Percentiles rank a stretch among this genome's conserved stretches.
Conservation (phyloP, 345 rosid species). For the Toxicodendron radicans region DNA sequence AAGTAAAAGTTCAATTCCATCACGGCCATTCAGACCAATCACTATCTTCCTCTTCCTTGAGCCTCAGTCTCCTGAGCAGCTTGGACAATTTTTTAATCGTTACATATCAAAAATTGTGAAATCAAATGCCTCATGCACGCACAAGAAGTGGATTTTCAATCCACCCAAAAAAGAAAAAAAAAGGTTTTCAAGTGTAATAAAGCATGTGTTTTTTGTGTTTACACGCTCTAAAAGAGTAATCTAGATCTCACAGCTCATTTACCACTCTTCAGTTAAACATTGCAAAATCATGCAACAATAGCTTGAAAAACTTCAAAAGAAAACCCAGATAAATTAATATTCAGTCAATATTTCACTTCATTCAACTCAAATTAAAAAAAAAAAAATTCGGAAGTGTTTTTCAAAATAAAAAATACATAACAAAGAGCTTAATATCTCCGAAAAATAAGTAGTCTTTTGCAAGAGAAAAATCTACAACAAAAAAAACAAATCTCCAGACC, state of each 20-base stretch:
- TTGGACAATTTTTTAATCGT: background rate
- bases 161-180: background rate
- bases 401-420: background rate
- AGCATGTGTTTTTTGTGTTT: slow-evolving; percentile 18
- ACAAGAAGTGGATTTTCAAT: background rate
- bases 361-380: background rate
- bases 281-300: background rate
- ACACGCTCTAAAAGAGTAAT: background rate
- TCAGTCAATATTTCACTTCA: background rate
- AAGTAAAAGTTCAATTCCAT: background rate
- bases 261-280: background rate
- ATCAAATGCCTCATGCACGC: background rate
- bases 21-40: background rate
- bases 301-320: background rate
- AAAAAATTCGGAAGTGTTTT: background rate
- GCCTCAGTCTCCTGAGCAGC: background rate
- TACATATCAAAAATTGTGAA: background rate
- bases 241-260: background rate
- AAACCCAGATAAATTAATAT: background rate
- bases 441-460: background rate
- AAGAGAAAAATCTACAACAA: background rate
- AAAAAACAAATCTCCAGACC: background rate
- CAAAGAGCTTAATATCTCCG: background rate
- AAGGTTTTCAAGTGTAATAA: background rate
- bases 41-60: background rate